phyloP scores from a whole-genome alignment of 2,329 filamentous ascomycete genomes.

The Clarireedia paspali region DNA sequence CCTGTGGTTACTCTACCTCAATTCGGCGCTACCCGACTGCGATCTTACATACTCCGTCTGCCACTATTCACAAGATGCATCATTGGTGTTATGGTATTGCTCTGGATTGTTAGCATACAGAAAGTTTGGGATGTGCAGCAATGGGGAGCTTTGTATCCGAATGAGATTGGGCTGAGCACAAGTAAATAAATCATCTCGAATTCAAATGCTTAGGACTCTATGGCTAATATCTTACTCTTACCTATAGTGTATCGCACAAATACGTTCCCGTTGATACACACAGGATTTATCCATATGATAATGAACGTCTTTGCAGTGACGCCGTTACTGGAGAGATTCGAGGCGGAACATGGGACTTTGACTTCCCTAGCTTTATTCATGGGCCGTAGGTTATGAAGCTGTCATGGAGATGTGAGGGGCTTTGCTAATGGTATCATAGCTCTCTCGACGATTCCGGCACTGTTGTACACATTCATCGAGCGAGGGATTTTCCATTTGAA shows the following conservation, averaged over 20 bases:
- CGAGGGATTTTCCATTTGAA: conserved; percentile 63
- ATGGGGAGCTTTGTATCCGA: conserved; percentile 75
- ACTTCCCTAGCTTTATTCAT: conserved; percentile 82
- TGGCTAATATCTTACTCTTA: background rate
- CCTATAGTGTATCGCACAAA: conserved; percentile 79
- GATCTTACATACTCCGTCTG: conserved; percentile 76
- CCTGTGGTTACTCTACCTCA: conserved; percentile 20
- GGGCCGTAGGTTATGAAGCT: conserved; percentile 63
- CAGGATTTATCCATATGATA: conserved; percentile 70
- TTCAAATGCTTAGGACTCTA: background rate
- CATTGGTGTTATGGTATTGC: conserved; percentile 54
- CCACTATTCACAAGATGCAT: conserved; percentile 77
- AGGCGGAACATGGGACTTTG: conserved; percentile 84
- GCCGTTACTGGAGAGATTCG: conserved; percentile 89
- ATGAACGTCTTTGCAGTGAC: conserved; percentile 74
- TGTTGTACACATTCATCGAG: conserved; percentile 75
- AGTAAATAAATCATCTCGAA: conserved; percentile 46
- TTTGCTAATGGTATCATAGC: conserved; percentile 37
- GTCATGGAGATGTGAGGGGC: background rate
- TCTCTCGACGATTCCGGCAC: conserved; percentile 72
- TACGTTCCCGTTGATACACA: conserved; percentile 83
- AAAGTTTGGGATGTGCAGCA: conserved; percentile 62
- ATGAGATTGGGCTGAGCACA: conserved; percentile 61
- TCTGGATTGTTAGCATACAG: conserved; percentile 65
- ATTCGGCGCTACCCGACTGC: conserved; percentile 66